A percentile compares a stretch with the other conserved stretches of the same genome.
phyloP scores from a whole-genome alignment of 2,329 filamentous ascomycete species.

The Penicillium sp. region DNA sequence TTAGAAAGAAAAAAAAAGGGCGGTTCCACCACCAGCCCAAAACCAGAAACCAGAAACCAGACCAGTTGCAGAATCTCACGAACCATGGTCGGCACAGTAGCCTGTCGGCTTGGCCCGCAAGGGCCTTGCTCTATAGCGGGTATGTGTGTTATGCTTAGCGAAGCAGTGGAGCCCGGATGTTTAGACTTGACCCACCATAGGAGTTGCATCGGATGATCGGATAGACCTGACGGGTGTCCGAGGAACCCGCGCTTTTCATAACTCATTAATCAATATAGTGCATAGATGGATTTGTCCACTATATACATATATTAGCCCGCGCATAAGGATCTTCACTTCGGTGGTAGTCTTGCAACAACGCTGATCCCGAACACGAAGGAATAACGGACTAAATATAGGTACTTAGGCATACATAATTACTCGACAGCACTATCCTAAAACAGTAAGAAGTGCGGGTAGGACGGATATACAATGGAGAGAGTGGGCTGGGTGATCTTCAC shows the following conservation, averaged over 20 bases:
- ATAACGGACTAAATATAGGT: constrained; percentile 2
- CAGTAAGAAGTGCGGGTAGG: constrained; percentile 17
- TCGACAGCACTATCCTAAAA: constrained; percentile 10
- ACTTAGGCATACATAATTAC: background rate
- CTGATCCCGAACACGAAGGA: background rate
- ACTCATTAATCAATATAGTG: background rate
- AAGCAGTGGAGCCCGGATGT: constrained; percentile 22
- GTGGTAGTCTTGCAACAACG: background rate
- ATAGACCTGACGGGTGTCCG: constrained; percentile 11
- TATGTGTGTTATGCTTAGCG: constrained; percentile 26
- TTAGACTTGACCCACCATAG: constrained; percentile 21
- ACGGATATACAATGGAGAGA: constrained; percentile 7
- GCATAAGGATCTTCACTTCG: background rate
- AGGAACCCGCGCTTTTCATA: background rate
- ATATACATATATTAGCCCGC: too few species aligned
- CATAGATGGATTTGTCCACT: background rate
- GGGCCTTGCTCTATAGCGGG: constrained; percentile 15
- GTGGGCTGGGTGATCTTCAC: constrained; percentile 16
- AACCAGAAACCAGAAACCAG: constrained; percentile 1
- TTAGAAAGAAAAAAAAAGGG: background rate
- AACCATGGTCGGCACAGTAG: constrained; percentile 24
- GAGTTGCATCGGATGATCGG: constrained; percentile 27
- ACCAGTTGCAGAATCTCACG: constrained; percentile 11
- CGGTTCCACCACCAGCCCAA: constrained; percentile 2
- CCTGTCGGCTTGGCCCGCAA: constrained; percentile 28